Evolutionary conservation across 2,329 filamentous ascomycete genomes (phyloP), one percentile per base, ranked within the genome.

Genomic region (Herpotrichia juniperi): DNA sequence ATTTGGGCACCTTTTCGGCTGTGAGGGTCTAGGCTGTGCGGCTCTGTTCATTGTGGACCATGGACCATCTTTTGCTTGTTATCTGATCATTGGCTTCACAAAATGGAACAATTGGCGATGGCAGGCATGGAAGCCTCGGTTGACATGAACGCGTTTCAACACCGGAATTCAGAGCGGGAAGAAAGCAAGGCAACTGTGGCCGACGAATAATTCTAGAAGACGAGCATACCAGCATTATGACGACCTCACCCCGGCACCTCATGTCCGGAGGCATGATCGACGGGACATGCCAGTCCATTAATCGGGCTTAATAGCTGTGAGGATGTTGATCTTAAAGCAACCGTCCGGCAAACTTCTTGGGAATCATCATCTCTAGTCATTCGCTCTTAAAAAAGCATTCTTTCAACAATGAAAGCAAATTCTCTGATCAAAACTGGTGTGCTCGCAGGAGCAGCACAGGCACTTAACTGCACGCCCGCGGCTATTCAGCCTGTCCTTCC

Each of bases 401-500:
- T 39, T 6, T 37, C n/a, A 22, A 57, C 45, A 12, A 67, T 67
- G 62, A 57, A 53, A 21, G 50, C 48, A 46, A 16, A 50, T 34
- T 30, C 54, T 1, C 22, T 66, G 7, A 16, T 66, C 9, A 42
- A 54, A n/a, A 56, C 51, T 39, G 56, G 50, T 30, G 59, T 54
- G 40, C 51, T 70, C 45, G 10, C 58, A 19, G 59, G 56, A 37
- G 54, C 48, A 32, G 61, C 55, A 17, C 55, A 54, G 14, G 67
- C 64, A 8, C 49, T 66, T 16, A 57, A 72, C 5, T 77, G 75
- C 53, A 64, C 71, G 4, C 51, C 62, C 7, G 57, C 61, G 26
- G 66, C 68, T 4, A 71, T 77, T 24, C 64, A 71, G 30, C 51
- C 63, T 24, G 56, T 68, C 22, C 54, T 78, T 5, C 68, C 75